A percentile compares a stretch with the other conserved stretches of the same genome.
phyloP scores from a whole-genome alignment of 78 protist genomes.

The Dictyostelium brefeldianum region DNA sequence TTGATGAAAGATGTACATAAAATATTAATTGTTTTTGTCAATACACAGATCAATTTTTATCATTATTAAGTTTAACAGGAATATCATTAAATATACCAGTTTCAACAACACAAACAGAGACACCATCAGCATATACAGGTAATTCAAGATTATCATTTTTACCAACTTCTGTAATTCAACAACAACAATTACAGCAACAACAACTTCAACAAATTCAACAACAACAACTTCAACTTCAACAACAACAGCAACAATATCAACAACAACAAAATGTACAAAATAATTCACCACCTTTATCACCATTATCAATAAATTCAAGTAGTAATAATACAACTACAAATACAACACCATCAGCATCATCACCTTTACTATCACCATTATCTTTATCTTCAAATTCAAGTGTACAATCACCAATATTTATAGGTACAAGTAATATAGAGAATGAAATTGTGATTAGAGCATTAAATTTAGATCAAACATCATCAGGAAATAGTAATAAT shows the following conservation, averaged over 20 bases:
- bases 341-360: too few relatives aligned
- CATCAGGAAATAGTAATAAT: conserved; percentile 2
- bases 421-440: too few relatives aligned
- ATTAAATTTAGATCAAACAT: neutral
- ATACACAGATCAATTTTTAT: neutral
- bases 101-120: neutral
- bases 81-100: conserved; percentile 5
- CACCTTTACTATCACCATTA: neutral
- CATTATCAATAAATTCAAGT: neutral
- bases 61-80: conserved; percentile 8
- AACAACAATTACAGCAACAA: neutral
- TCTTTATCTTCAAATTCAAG: neutral
- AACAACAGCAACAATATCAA: neutral
- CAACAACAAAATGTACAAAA: too few relatives aligned
- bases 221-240: neutral
- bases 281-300: too few relatives aligned
- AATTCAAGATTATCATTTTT: conserved; percentile 9
- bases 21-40: neutral
- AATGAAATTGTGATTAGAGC: too few relatives aligned
- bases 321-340: neutral
- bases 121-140: neutral
- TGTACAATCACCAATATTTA: neutral
- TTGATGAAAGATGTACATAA: neutral
- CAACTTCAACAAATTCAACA: too few relatives aligned
- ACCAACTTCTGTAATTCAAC: conserved; percentile 4